Conservation (phyloP, 2,329 filamentous ascomycete genomes). For the Venturia carpophila region DNA sequence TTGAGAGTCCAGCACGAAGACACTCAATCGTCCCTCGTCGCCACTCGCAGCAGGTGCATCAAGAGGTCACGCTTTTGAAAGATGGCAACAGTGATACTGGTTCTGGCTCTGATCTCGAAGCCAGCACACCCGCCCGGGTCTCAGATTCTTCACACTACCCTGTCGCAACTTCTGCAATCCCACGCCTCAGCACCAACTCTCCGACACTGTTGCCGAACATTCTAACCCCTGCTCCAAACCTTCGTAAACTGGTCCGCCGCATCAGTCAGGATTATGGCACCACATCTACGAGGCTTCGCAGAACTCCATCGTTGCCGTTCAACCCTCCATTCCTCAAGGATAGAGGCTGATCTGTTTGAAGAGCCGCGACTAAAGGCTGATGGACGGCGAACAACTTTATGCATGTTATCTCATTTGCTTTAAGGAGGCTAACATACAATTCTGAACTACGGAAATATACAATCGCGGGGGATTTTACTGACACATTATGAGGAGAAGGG, state of each 20-base stretch:
- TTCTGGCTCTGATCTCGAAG: neutral
- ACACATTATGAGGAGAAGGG: neutral
- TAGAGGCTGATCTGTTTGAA: neutral
- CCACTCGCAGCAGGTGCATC: slow-evolving; percentile 1
- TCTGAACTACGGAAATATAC: neutral
- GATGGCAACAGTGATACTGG: neutral
- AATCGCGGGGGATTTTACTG: no score
- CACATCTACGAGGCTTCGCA: neutral
- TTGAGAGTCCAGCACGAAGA: neutral
- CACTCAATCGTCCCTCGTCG: slow-evolving; percentile 7
- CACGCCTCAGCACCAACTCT: neutral
- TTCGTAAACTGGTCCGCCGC: neutral
- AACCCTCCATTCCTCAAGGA: slow-evolving; percentile 10
- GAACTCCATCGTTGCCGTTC: slow-evolving; percentile 6
- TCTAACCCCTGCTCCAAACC: neutral
- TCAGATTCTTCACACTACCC: slow-evolving; percentile 3
- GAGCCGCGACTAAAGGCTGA: neutral
- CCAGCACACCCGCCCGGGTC: neutral
- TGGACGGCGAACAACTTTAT: no score
- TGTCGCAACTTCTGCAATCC: neutral
- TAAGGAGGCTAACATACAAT: neutral
- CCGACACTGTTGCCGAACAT: neutral
- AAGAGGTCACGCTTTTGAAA: neutral
- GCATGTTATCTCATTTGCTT: neutral
- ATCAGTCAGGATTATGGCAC: neutral